Evolutionary conservation across 495 filamentous ascomycete species (phyloP), one percentile per base, ranked within the genome.

Genomic region (Podospora conica): DNA sequence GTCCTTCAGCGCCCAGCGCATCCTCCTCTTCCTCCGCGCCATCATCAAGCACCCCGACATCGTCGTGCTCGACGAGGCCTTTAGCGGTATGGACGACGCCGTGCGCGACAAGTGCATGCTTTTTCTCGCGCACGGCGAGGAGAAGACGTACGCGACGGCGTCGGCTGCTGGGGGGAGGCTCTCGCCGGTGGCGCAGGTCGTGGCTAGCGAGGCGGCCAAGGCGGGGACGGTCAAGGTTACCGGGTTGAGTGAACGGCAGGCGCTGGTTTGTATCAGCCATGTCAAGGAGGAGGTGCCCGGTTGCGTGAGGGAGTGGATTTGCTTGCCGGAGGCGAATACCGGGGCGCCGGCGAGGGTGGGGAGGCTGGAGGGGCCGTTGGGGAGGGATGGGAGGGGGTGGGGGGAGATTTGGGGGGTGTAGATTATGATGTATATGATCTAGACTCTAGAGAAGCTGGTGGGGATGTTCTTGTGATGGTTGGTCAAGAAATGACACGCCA

Each of bases 11-110:
- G 86, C 91, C 1, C 95, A 98, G 76, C 87, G 93, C 23, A 81
- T 97, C 8, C 82, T 89, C 10, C 84, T 98, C 2, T 95, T 98
- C 75, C 79, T 98, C 27, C 86, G 96, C 8, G 90, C 94, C 18
- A 78, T 96, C 33, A 85, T 95, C 69, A 90, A 92, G 67, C 84
- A 84, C 62, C 91, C 93, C 0, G 94, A 97, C 66, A 84, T 98
- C 55, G 82, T 98, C 29, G 90, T 98, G 48, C 84, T 98, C 2
- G 95, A 98, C 70, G 95, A 98, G 76, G 87, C 95, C 0, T 96
- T 96, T 70, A 92, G 90, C 55, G 93, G 94, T 27, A 91, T 98
- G 87, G 87, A 93, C 65, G 86, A 89, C 53, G 81, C 80, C 0
- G 85, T 95, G n/a, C 83, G 92, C 15, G 88, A 96, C 70, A 93